Percentiles rank a stretch among this genome's conserved stretches.
Conservation (phyloP, 2,329 filamentous ascomycete species). For the Ophiocordyceps camponoti-leonardi region DNA sequence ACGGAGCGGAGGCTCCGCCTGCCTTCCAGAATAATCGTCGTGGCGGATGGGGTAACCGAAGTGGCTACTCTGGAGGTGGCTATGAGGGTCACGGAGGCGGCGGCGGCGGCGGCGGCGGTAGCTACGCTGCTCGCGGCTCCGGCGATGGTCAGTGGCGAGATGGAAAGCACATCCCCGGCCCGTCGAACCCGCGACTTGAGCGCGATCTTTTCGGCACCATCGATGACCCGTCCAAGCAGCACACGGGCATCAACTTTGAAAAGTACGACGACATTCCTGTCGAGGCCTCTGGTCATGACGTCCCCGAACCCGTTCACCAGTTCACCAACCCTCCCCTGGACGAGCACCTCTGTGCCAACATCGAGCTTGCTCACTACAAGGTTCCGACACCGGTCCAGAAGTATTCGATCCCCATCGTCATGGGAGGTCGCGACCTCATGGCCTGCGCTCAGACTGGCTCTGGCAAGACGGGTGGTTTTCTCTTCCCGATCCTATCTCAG, state of each 20-base stretch:
- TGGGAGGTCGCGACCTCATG: slow-evolving; percentile 96
- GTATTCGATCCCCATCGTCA: slow-evolving; percentile 98
- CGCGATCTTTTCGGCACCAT: slow-evolving; percentile 84
- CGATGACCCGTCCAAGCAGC: slow-evolving; percentile 88
- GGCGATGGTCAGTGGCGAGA: slow-evolving; percentile 95
- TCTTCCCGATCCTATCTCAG: slow-evolving; percentile 98
- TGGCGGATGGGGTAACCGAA: slow-evolving; percentile 16
- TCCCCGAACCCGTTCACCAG: slow-evolving; percentile 75
- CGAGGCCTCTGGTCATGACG: slow-evolving; percentile 84
- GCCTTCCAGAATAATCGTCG: slow-evolving; percentile 13
- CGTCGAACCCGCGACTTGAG: slow-evolving; percentile 75
- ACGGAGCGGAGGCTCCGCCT: slow-evolving; percentile 7
- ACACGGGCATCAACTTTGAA: slow-evolving; percentile 98
- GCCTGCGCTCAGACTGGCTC: slow-evolving; percentile 99
- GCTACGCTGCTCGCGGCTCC: slow-evolving; percentile 53
- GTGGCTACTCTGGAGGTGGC: slow-evolving; percentile 18
- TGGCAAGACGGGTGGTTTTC: slow-evolving; percentile 98
- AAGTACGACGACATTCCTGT: slow-evolving; percentile 99
- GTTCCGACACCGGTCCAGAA: slow-evolving; percentile 96
- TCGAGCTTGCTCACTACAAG: slow-evolving; percentile 86
- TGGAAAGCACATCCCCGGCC: slow-evolving; percentile 87
- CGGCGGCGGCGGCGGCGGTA: slow-evolving; percentile 13
- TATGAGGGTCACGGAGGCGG: slow-evolving; percentile 40
- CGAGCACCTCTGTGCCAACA: slow-evolving; percentile 84
- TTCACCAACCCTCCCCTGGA: slow-evolving; percentile 95